Base-by-base conservation (phyloP, 805 yeast species). In the Saturnispora halmiae region DNA sequence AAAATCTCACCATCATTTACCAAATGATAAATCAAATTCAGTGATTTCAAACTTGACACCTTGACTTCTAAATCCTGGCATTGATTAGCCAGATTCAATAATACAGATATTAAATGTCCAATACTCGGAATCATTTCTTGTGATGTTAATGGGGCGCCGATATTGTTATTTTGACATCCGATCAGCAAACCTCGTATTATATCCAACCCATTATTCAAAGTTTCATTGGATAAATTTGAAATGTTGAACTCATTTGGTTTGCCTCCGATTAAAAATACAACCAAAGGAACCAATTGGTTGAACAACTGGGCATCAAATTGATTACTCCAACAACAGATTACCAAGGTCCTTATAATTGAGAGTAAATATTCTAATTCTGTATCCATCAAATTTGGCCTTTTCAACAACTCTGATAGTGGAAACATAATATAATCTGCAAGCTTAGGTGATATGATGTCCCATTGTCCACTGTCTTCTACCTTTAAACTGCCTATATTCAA, bases 371-470 rank as follows among this genome's bases (percentile, higher is more conserved):
- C 77, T 2, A 67, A 58, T 35, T 67, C 73, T 1, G 66, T 48
- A 34, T 70, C 73, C 3, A 70, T 65, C 1, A 77, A 51, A n/a
- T 38, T 35, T 2, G 66, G 66, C 32, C 69, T 69, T 42, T 71
- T 70, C 31, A 80, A 55, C 7, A 80, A 52, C 40, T 70, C 69
- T 1, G 76, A 68, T 3, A 80, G 50, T 0, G 87, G 86, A 10
- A 75, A 68, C 55, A 77, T 77, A 1, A 79, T 65, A 44, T 78
- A 77, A 45, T 79, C 82, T 0, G 81, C 81, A 15, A 78, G 51
- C 20, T 61, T 63, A 1, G 62, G 46, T 0, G 74, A 60, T 1
- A 69, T 33, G 4, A 31, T 40, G 18, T 22, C 31, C 22, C 19
- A 16, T 10, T 33, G 29, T 10, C 42, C 42, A 27, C 37, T 21